Base-by-base conservation (phyloP, 305 asterid genomes). In the Fraxinus ornus region DNA sequence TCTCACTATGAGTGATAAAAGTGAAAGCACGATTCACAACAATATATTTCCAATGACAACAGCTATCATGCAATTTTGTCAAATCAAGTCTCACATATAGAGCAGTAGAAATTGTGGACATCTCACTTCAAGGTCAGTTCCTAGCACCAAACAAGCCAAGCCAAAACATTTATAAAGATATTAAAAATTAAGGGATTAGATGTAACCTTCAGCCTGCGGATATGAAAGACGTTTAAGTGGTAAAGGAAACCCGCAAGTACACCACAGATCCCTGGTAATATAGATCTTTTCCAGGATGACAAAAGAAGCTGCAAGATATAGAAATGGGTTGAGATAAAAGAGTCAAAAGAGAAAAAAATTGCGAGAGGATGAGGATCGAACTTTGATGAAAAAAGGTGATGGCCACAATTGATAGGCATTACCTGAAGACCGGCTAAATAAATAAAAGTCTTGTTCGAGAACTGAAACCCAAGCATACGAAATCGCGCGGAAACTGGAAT, bases 351-450 rank as follows among this genome's bases (percentile, higher is more conserved):
- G 19, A 62, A 30, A 62, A n/a, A 12, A 70, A 70, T 26, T 30
- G 39, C 21, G 7, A 3, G 37, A 10, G 9, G 24, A 28, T 1
- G 41, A 66, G 9, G 5, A 26, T 28, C 35, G 4, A 28, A 70
- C 75, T 64, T 24, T 1, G 35, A 64, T 64, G 78, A 5, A 75
- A 28, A 26, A 79, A 41, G 21, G 44, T 49, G n/a, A 81, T 15
- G 73, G 39, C 62, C 57, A 39, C 19, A 35, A 68, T 9, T 62
- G 75, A 21, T 19, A 80, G 26, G 37, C 66, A 79, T 79, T 90
- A 97, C 99, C 97, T 97, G 99, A 86, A 97, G 94, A 83, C 99
- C 99, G 52, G 98, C 99, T 84, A 94, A 90, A 88, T 97, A 97
- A 78, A 94, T 93, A 74, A 97, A 94, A 26, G 95, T 86, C 93